Base-by-base conservation (phyloP, 805 yeast species). In the Candida suzukii region DNA sequence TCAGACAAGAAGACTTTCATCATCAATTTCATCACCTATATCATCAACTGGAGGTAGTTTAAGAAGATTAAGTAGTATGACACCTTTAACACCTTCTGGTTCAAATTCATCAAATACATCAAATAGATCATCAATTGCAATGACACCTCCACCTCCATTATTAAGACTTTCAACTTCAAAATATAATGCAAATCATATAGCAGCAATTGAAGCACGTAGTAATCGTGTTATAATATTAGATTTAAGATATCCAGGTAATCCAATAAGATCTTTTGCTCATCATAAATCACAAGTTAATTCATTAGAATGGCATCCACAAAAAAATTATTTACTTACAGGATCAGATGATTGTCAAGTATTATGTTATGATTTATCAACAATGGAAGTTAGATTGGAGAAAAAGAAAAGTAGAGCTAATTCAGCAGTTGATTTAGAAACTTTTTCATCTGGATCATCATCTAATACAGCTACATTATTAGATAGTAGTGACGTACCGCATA, bases 171-270 rank as follows among this genome's bases (percentile, higher is more conserved):
- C 87, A 10, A 77, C 96, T 0, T 83, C 88, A 25, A 84, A 86
- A 29, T 68, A 75, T 29, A 95, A 93, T 58, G 79, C 84, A 35
- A 86, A 91, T 59, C 75, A 86, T 37, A 66, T 93, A 44, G 96
- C 96, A 1, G 80, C 96, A 0, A 70, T 90, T 44, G 90, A 86
- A 6, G 77, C 78, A 33, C 78, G 82, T 53, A 78, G 87, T 20
- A 74, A 74, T 49, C 68, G 71, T 40, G 76, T 88, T 4, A 67
- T 79, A 21, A 68, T 91, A 12, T 68, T 93, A 42, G 99, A 91
- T 60, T 75, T 90, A 68, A 71, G 99, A 46, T 78, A 81, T 57
- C 96, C 97, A 0, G 95, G 96, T 3, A 58, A 78, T 2, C 96
- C 98, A 0, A 70, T 83, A 1, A 61, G 74, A n/a, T 73, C 75